These are phyloP conservation scores for Manihot esculenta DNA, from an alignment of 441 rosid species.

Conservation along the genomic window DNA sequence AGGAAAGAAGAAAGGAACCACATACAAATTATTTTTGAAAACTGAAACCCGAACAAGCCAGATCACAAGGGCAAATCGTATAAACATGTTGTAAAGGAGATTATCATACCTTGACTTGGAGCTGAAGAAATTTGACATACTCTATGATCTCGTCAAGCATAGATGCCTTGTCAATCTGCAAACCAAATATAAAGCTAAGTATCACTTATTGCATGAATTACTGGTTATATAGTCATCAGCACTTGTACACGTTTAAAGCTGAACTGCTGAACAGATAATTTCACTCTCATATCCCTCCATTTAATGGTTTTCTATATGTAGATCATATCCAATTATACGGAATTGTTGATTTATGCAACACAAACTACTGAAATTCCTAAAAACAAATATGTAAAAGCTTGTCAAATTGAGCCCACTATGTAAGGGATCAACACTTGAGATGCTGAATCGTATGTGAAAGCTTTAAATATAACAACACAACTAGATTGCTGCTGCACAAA, in stretches of 20 bases:
- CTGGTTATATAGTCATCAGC: neutral
- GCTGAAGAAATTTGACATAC: constrained; percentile 89
- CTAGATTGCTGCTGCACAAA: neutral
- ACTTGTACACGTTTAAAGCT: neutral
- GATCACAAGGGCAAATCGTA: neutral
- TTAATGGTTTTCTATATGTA: neutral
- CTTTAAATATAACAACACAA: too few species aligned
- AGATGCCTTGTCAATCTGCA: constrained; percentile 90
- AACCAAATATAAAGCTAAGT: constrained; percentile 16
- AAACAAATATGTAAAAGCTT: neutral
- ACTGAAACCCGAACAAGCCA: neutral
- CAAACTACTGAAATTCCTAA: neutral
- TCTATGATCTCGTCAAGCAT: constrained; percentile 94
- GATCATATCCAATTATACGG: too few species aligned
- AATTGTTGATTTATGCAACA: neutral
- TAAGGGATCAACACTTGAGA: too few species aligned
- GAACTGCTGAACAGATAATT: neutral
- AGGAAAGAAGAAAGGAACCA: too few species aligned
- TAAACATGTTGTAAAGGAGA: neutral
- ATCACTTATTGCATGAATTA: neutral
- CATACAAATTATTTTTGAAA: too few species aligned
- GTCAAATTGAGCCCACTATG: neutral
- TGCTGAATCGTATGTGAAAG: too few species aligned
- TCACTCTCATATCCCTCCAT: neutral
- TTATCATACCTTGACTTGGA: constrained; percentile 78